A percentile compares a stretch with the other conserved stretches of the same genome.
phyloP scores from a whole-genome alignment of 768 basidiomycete genomes.

The Tricholoma sp. region DNA sequence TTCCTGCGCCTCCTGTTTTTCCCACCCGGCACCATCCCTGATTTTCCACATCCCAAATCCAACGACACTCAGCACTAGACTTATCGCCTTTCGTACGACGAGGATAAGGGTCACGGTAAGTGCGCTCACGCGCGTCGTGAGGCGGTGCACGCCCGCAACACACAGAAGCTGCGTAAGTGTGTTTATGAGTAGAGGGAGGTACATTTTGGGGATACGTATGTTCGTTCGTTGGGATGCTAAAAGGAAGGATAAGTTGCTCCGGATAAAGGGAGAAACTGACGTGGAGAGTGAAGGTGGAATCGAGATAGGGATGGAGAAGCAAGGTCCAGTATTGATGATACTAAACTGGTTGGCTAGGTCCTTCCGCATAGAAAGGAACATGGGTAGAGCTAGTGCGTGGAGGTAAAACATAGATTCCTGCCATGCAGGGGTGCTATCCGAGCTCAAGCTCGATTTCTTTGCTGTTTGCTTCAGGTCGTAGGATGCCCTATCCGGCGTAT shows the following conservation, averaged over 20 bases:
- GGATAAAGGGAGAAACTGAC: slow-evolving; percentile 16
- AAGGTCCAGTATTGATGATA: slow-evolving; percentile 36
- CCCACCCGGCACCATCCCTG: slow-evolving; percentile 2
- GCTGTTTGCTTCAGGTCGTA: background rate
- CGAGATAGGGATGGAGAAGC: slow-evolving; percentile 22
- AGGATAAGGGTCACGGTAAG: slow-evolving; percentile 77
- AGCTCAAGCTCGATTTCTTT: background rate
- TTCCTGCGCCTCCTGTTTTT: slow-evolving; percentile 16
- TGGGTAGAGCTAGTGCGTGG: slow-evolving; percentile 73
- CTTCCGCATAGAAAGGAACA: slow-evolving; percentile 60
- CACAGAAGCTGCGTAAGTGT: slow-evolving; percentile 83
- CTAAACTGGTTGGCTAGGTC: slow-evolving; percentile 46
- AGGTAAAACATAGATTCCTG: slow-evolving; percentile 92
- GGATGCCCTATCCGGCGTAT: background rate
- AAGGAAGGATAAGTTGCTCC: slow-evolving; percentile 19
- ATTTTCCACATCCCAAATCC: slow-evolving; percentile 22
- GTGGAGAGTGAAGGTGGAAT: slow-evolving; percentile 18
- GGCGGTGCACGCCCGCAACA: slow-evolving; percentile 79
- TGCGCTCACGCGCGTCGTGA: slow-evolving; percentile 71
- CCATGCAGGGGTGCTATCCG: slow-evolving; percentile 42
- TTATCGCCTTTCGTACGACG: slow-evolving; percentile 77
- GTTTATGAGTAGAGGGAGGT: slow-evolving; percentile 66
- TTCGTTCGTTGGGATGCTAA: slow-evolving; percentile 21
- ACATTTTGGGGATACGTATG: slow-evolving; percentile 48
- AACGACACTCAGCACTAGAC: slow-evolving; percentile 66